Base-by-base conservation (phyloP, 2,329 filamentous ascomycete genomes). In the Plenodomus tracheiphilus region DNA sequence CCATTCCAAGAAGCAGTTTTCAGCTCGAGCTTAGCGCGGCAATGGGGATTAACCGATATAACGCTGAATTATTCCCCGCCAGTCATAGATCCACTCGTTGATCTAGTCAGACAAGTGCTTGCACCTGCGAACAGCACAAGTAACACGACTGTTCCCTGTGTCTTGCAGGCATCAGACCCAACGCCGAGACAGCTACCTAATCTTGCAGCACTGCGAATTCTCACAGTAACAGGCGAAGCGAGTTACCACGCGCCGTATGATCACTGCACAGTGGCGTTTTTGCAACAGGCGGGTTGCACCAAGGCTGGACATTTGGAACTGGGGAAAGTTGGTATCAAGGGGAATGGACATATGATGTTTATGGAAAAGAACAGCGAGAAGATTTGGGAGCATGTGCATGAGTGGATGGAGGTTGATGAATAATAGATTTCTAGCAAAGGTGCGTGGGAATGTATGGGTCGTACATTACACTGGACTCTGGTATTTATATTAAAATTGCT, bases 171-270 rank as follows among this genome's bases (percentile, higher is more conserved):
- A 1, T 47, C 65, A 32, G n/a, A 38, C 19, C 43, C 50, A 21
- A 20, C 71, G 0, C 64, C 72, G 11, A 72, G 74, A 8, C 66
- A 75, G 54, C 71, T 85, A 7, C 54, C 66, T 4, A 79, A 82
- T 34, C 64, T 85, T 2, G 59, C 67, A 1, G 69, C 70, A 16
- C 69, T 82, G 9, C 76, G 73, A 0, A 75, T 80, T 7, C 62
- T 79, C 1, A 54, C 84, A n/a, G 57, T 82, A 21, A 83, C 80
- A 0, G 71, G 70, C 0, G 77, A 83, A 48, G 76, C 82, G 0
- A 43, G 32, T 37, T 48, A 39, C 22, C 46, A 48, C n/a, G 65
- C 71, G 2, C 65, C 69, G 15, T 84, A 78, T 49, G 82, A 85
- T 53, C 77, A 79, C 62, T 81, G 79, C 32, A 81, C 77, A 0